Conservation (phyloP, 179 eudicot genomes). For the Drosera spatulata region DNA sequence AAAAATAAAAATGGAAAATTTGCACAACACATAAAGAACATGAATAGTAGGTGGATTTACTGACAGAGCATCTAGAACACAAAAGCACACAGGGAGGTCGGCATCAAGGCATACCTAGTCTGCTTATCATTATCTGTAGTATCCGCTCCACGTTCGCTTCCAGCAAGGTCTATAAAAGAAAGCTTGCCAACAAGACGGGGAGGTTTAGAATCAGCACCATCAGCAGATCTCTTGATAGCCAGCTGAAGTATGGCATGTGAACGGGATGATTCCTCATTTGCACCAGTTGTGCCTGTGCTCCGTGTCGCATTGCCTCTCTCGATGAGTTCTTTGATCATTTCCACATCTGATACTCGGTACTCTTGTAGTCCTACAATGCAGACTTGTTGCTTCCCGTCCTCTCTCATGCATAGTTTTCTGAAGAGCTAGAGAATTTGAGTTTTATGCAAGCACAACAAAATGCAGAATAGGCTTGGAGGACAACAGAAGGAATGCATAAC, state of each 20-base stretch:
- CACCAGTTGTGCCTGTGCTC: slow-evolving; percentile 59
- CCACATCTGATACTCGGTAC: slow-evolving; percentile 77
- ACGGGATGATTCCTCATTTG: slow-evolving; percentile 54
- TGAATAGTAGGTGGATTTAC: too few species aligned
- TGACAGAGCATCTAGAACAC: too few species aligned
- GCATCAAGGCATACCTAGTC: slow-evolving; percentile 28
- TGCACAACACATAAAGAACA: too few species aligned
- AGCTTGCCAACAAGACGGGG: slow-evolving; percentile 54
- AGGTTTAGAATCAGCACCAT: slow-evolving; percentile 36
- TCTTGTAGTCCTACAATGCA: slow-evolving; percentile 99
- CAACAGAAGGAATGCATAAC: slow-evolving; percentile 7
- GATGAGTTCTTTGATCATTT: slow-evolving; percentile 87
- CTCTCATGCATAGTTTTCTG: slow-evolving; percentile 96
- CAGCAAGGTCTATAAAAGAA: slow-evolving; percentile 60
- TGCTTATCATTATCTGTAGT: slow-evolving; percentile 58
- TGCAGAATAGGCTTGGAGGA: background rate
- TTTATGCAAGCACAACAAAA: background rate
- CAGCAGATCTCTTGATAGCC: slow-evolving; percentile 32
- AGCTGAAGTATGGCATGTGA: slow-evolving; percentile 61
- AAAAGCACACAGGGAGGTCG: too few species aligned
- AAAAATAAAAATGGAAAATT: too few species aligned
- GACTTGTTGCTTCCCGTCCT: slow-evolving; percentile 97
- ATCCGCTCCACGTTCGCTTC: slow-evolving; percentile 66
- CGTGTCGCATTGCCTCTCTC: slow-evolving; percentile 60
- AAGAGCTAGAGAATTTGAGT: slow-evolving; percentile 8